Percentiles rank a stretch among this genome's conserved stretches.
Evolutionary conservation across 192 early-diverging fungal species (phyloP).

Genomic region (Entophlyctis helioformis): DNA sequence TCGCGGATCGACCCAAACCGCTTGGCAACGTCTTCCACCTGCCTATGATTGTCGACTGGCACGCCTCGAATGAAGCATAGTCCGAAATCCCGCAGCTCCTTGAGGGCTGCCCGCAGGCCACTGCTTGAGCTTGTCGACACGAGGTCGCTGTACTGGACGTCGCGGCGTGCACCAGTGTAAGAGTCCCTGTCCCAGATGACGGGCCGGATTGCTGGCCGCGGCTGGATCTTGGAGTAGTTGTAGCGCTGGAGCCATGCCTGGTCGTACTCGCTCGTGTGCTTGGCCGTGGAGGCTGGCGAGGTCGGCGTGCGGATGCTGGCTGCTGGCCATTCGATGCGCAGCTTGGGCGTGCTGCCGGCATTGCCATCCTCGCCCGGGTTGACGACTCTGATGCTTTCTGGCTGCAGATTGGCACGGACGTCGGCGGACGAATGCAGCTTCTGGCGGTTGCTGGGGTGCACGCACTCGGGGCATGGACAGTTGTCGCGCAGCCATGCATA

Average conservation of each 20-base stretch:
- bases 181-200: constrained; percentile 13
- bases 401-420: constrained; percentile 5
- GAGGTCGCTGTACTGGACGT: constrained; percentile 40
- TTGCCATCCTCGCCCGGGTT: not conserved
- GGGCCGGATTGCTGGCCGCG: constrained; percentile 6
- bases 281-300: no score
- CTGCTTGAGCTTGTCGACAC: constrained; percentile 29
- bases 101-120: constrained; percentile 38
- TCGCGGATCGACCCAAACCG: constrained; percentile 56
- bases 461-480: constrained; percentile 31
- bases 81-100: constrained; percentile 52
- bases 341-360: not conserved
- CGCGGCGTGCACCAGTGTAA: constrained; percentile 2
- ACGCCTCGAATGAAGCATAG: constrained; percentile 54
- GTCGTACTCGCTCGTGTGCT: constrained; percentile 1
- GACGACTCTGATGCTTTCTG: not conserved
- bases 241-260: constrained; percentile 12
- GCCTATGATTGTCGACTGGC: constrained; percentile 35
- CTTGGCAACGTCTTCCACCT: constrained; percentile 46
- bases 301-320: not conserved
- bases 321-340: constrained; percentile 7
- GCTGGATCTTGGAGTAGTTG: constrained; percentile 2
- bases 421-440: constrained; percentile 41
- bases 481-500: constrained; percentile 40
- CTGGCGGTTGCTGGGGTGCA: constrained; percentile 36